Conservation (phyloP, 345 rosid genomes). For the Gossypium arboreum region DNA sequence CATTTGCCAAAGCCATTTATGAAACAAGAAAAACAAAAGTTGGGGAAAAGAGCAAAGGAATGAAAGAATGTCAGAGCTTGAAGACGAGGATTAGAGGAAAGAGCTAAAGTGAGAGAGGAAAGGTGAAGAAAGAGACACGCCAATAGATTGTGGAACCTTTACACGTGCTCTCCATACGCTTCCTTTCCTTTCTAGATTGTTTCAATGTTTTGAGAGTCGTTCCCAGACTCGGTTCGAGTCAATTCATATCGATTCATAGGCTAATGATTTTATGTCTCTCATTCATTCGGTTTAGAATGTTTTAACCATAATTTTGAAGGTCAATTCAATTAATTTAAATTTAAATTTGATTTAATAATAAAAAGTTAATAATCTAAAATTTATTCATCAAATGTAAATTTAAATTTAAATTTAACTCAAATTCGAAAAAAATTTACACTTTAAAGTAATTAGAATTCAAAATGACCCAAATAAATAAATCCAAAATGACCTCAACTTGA, state of each 20-base stretch:
- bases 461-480: too few species aligned
- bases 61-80: not conserved
- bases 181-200: not conserved
- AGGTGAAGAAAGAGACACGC: constrained; percentile 77
- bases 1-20: constrained; percentile 39
- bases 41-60: not conserved
- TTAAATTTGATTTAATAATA: too few species aligned
- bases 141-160: constrained; percentile 11
- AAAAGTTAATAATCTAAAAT: too few species aligned
- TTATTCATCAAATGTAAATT: too few species aligned
- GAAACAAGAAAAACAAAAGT: not conserved
- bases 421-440: fast-evolving
- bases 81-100: not conserved
- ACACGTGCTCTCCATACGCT: constrained; percentile 32
- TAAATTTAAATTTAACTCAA: fast-evolving
- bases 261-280: too few species aligned
- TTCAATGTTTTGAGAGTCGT: too few species aligned
- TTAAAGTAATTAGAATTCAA: fast-evolving
- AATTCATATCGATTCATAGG: too few species aligned
- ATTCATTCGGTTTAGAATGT: too few species aligned
- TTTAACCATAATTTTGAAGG: too few species aligned
- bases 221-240: too few species aligned
- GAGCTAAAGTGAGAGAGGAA: constrained; percentile 21
- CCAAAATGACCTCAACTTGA: too few species aligned
- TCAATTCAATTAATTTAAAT: too few species aligned